phyloP scores from a whole-genome alignment of 148 eudicot genomes.

The Nyssa sinensis region DNA sequence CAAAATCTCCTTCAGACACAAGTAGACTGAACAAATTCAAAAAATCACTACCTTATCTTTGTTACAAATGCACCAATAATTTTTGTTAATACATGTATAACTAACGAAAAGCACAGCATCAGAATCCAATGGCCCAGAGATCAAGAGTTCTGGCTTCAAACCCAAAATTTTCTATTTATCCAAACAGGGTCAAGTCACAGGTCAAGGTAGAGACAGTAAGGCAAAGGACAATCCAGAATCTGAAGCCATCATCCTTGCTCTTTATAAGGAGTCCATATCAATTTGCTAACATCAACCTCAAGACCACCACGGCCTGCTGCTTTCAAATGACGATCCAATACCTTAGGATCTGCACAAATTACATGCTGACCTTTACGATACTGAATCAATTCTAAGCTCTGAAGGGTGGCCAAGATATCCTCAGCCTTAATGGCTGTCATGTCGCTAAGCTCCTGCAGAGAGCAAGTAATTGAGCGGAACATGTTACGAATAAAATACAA shows the following conservation, averaged over 20 bases:
- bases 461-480: not conserved
- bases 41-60: not conserved
- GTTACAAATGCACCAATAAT: not conserved
- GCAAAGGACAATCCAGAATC: not conserved
- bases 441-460: conserved; percentile 85
- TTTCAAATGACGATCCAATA: conserved; percentile 91
- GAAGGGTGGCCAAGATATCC: conserved; percentile 84
- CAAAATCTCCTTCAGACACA: no score
- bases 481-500: not conserved
- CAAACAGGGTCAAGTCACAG: conserved; percentile 5
- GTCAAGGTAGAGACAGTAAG: not conserved
- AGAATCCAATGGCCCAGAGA: not conserved
- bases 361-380: conserved; percentile 97
- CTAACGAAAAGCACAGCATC: not conserved
- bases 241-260: conserved; percentile 61
- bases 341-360: conserved; percentile 94
- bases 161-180: not conserved
- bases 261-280: conserved; percentile 96
- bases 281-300: conserved; percentile 80
- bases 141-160: not conserved
- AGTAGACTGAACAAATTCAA: no score
- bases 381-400: conserved; percentile 82
- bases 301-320: conserved; percentile 98
- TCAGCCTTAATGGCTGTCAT: conserved; percentile 97
- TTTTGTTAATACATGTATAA: not conserved